These are phyloP conservation scores for Pythium vanterpoolii DNA, from an alignment of 352 stramenopile genomes.

Conservation along the genomic window DNA sequence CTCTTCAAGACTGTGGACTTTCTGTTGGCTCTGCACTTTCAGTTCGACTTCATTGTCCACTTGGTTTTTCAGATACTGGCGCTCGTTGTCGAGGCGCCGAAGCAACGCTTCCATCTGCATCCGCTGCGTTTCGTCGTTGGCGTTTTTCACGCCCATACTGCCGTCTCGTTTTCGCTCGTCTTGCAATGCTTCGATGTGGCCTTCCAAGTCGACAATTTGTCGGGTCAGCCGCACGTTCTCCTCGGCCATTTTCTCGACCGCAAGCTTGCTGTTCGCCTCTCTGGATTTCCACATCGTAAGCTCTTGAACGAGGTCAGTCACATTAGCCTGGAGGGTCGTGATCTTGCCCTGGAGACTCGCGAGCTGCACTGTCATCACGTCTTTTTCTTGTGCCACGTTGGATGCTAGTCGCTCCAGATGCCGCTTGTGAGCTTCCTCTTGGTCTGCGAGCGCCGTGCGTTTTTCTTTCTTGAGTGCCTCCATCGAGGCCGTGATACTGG, in stretches of 20 bases:
- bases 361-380: slow-evolving; percentile 39
- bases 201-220: slow-evolving; percentile 65
- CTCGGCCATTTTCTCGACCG: slow-evolving; percentile 71
- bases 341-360: slow-evolving; percentile 57
- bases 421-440: slow-evolving; percentile 57
- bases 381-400: slow-evolving; percentile 53
- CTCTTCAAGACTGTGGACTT: slow-evolving; percentile 37
- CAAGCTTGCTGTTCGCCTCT: slow-evolving; percentile 60
- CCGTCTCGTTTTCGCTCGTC: slow-evolving; percentile 46
- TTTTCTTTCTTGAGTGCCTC: slow-evolving; percentile 71
- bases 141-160: slow-evolving; percentile 55
- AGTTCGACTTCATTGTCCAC: slow-evolving; percentile 50
- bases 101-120: slow-evolving; percentile 79
- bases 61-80: slow-evolving; percentile 81
- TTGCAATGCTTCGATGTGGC: slow-evolving; percentile 48
- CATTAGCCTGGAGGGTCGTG: slow-evolving; percentile 62
- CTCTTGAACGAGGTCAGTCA: slow-evolving; percentile 75
- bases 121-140: slow-evolving; percentile 70
- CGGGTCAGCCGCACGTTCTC: slow-evolving; percentile 62
- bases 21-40: slow-evolving; percentile 40
- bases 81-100: slow-evolving; percentile 70
- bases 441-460: slow-evolving; percentile 36
- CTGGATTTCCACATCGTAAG: slow-evolving; percentile 59
- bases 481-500: slow-evolving; percentile 56
- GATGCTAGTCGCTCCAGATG: slow-evolving; percentile 45